These are phyloP conservation scores for Boletus barrowsii DNA, from an alignment of 768 basidiomycete genomes.

Conservation along the genomic window DNA sequence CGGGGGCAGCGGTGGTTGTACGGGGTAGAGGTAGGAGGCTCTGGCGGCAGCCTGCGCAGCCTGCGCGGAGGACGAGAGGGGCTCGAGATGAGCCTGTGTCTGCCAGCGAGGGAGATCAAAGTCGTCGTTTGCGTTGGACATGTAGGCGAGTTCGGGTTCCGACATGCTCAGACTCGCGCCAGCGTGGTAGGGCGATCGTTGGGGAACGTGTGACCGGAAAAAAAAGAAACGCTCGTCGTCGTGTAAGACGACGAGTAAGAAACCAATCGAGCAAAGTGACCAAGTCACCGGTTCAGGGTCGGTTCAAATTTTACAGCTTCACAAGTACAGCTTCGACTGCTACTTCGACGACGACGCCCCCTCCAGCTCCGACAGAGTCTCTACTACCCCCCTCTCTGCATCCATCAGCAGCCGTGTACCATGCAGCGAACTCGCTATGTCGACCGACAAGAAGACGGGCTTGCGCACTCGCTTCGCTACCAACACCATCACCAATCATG, in stretches of 20 bases:
- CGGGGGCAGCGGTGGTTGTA: conserved; percentile 25
- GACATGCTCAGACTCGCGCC: conserved; percentile 45
- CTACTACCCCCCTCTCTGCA: conserved; percentile 61
- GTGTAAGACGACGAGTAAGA: background rate
- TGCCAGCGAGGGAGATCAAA: conserved; percentile 68
- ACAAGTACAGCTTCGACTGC: no score
- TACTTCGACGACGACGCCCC: background rate
- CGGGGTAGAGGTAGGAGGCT: conserved; percentile 53
- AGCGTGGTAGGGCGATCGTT: no score
- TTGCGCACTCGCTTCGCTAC: conserved; percentile 62
- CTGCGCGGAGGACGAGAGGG: conserved; percentile 58
- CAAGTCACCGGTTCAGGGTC: conserved; percentile 28
- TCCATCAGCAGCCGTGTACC: conserved; percentile 48
- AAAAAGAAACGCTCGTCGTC: conserved; percentile 5
- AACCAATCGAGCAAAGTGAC: no score
- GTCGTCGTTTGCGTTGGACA: conserved; percentile 75
- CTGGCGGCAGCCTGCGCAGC: conserved; percentile 47
- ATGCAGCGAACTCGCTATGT: conserved; percentile 49
- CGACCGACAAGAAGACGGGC: conserved; percentile 73
- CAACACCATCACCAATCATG: background rate
- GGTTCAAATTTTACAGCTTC: conserved; percentile 8
- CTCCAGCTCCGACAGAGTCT: conserved; percentile 30
- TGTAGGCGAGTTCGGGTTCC: conserved; percentile 72
- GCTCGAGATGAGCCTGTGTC: conserved; percentile 43
- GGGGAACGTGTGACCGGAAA: background rate